A percentile compares a stretch with the other conserved stretches of the same genome.
phyloP scores from a whole-genome alignment of 2,329 filamentous ascomycete genomes.

The Tolypocladium album region DNA sequence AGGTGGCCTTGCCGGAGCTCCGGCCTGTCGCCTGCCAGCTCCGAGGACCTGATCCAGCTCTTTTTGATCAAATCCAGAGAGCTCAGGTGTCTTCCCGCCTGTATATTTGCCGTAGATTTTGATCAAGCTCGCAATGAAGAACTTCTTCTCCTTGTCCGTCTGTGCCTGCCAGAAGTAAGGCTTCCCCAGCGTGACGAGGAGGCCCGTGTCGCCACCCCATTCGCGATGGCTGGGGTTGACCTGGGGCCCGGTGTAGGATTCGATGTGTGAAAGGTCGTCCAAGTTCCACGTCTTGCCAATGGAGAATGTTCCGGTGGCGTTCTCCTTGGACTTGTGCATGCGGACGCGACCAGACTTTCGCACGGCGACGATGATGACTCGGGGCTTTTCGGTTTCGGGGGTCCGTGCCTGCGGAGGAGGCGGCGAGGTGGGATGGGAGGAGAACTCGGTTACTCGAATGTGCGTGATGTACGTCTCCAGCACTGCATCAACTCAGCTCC shows the following conservation, averaged over 20 bases:
- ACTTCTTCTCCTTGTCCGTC: slow-evolving; percentile 93
- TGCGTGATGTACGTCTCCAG: slow-evolving; percentile 95
- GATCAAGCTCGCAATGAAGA: slow-evolving; percentile 91
- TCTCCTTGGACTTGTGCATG: slow-evolving; percentile 95
- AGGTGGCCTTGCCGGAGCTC: slow-evolving; percentile 12
- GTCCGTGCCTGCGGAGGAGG: slow-evolving; percentile 67
- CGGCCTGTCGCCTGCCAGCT: slow-evolving; percentile 30
- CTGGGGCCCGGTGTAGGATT: slow-evolving; percentile 62
- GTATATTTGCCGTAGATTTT: slow-evolving; percentile 98
- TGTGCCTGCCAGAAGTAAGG: slow-evolving; percentile 96
- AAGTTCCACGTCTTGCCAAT: slow-evolving; percentile 98
- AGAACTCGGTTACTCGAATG: slow-evolving; percentile 82
- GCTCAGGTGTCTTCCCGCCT: slow-evolving; percentile 66
- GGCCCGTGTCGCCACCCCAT: slow-evolving; percentile 78
- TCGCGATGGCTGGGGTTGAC: slow-evolving; percentile 49
- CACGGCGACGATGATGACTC: slow-evolving; percentile 88
- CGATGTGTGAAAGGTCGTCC: slow-evolving; percentile 75
- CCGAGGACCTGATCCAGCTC: slow-evolving; percentile 70
- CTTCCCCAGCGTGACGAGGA: slow-evolving; percentile 81
- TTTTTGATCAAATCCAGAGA: slow-evolving; percentile 71
- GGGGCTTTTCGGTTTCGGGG: slow-evolving; percentile 69
- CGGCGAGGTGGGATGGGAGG: slow-evolving; percentile 69
- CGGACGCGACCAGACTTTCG: slow-evolving; percentile 85
- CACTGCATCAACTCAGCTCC: slow-evolving; percentile 15
- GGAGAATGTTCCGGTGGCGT: slow-evolving; percentile 85